These are phyloP conservation scores for Saccharomycopsis amapae DNA, from an alignment of 805 yeast genomes.

Conservation along the genomic window DNA sequence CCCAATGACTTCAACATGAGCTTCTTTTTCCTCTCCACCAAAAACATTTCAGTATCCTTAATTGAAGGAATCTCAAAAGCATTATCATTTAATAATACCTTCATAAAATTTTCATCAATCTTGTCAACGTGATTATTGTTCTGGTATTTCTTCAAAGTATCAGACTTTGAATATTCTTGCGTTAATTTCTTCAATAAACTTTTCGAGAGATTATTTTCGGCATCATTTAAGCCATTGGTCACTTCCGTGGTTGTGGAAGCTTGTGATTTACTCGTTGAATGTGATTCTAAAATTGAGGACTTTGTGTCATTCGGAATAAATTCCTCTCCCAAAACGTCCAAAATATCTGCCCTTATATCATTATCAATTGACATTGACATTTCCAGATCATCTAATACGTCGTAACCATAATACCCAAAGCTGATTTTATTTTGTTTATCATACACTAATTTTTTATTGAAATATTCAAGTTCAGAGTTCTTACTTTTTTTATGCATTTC, in stretches of 20 bases:
- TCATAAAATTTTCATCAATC: slow-evolving; percentile 2
- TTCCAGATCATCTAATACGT: slow-evolving; percentile 26
- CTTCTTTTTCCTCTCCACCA: slow-evolving; percentile 15
- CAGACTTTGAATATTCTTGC: not conserved
- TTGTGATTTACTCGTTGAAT: no score
- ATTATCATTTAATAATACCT: not conserved
- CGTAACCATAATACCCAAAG: slow-evolving; percentile 38
- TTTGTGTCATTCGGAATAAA: not conserved
- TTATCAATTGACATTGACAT: not conserved
- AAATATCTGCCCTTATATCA: not conserved
- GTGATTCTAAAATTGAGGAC: not conserved
- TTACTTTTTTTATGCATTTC: slow-evolving; percentile 23
- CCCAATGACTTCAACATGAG: slow-evolving; percentile 14
- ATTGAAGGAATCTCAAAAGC: not conserved
- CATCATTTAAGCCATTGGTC: not conserved
- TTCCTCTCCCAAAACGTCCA: not conserved
- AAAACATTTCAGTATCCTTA: slow-evolving; percentile 12
- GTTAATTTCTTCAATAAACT: not conserved
- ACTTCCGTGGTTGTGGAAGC: not conserved
- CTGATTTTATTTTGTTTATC: slow-evolving; percentile 28
- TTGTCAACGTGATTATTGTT: not conserved
- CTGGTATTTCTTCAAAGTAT: not conserved
- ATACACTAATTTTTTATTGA: slow-evolving; percentile 24
- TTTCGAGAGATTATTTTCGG: slow-evolving; percentile 1
- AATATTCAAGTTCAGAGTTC: slow-evolving; percentile 20